Evolutionary conservation across 805 yeast genomes (phyloP), one percentile per base, ranked within the genome.

Genomic region (Suhomyces faveliae): DNA sequence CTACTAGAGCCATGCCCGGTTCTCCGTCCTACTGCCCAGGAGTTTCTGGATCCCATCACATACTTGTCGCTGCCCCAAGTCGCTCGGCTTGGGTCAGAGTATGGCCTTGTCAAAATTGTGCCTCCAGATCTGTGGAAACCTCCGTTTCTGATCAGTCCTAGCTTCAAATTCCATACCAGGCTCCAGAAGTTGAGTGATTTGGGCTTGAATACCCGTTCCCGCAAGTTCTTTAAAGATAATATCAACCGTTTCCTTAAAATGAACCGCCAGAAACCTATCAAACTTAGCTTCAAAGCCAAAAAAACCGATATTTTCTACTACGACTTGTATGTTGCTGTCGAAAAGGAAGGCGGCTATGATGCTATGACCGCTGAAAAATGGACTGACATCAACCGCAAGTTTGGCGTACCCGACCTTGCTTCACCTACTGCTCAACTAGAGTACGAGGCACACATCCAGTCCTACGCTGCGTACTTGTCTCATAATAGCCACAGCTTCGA

Each of bases 121-220:
- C 85, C 85, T 4, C 85, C 85, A 0, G 46, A 52, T 13, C 64
- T 57, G n/a, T 80, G 84, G 83, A 60, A 59, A 41, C 84, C 85
- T 0, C 80, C 80, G 0, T 76, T 85, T 52, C 73, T 81, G 46
- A 67, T 86, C 17, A 73, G 85, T 42, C 68, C 71, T 40, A 57
- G 67, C 5, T 86, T 87, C 63, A 73, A 66, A 42, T 87, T 87
- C 59, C 83, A 80, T 51, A 85, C 89, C 7, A 64, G 95, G 46
- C 60, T 83, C n/a, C 94, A 87, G 60, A 78, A 74, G 41, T 58
- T 87, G 46, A 77, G 80, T 55, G 89, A 85, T 59, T 66, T 87
- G 57, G 83, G 84, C 21, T 61, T 87, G 13, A 61, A 77, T 6
- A 83, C 84, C 48, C 70, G 95, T 51, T 79, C 85, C 27, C 69